phyloP scores from a whole-genome alignment of 306 rosid genomes.

The Quercus suber region DNA sequence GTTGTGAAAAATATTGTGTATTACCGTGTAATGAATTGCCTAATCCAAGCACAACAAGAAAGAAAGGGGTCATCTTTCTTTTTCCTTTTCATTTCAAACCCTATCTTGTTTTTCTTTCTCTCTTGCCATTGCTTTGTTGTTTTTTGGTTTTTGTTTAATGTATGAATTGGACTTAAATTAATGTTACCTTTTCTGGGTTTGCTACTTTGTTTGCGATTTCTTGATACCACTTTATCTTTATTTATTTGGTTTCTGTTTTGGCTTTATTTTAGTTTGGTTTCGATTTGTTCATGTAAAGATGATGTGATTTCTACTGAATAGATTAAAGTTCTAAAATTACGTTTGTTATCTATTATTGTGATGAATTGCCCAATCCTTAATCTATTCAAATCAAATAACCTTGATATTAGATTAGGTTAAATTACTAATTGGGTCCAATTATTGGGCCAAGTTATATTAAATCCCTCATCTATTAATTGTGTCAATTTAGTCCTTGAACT shows the following conservation, averaged over 20 bases:
- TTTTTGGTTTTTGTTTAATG: neutral
- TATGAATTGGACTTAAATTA: neutral
- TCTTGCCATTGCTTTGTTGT: neutral
- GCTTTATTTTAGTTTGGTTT: neutral
- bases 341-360: neutral
- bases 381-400: neutral
- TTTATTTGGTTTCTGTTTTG: neutral
- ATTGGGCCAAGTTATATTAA: too few species aligned
- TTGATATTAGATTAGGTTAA: neutral
- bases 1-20: too few species aligned
- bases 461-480: too few species aligned
- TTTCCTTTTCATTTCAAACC: neutral
- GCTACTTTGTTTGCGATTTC: too few species aligned
- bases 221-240: too few species aligned
- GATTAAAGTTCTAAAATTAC: neutral
- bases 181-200: neutral
- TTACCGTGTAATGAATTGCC: too few species aligned
- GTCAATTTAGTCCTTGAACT: too few species aligned
- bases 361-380: neutral
- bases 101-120: neutral
- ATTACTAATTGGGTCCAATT: too few species aligned
- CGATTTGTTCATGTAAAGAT: neutral
- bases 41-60: conserved; percentile 37
- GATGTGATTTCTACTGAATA: neutral
- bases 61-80: conserved; percentile 25